phyloP scores from a whole-genome alignment of 352 stramenopile species.

The Phytophthora sp. region DNA sequence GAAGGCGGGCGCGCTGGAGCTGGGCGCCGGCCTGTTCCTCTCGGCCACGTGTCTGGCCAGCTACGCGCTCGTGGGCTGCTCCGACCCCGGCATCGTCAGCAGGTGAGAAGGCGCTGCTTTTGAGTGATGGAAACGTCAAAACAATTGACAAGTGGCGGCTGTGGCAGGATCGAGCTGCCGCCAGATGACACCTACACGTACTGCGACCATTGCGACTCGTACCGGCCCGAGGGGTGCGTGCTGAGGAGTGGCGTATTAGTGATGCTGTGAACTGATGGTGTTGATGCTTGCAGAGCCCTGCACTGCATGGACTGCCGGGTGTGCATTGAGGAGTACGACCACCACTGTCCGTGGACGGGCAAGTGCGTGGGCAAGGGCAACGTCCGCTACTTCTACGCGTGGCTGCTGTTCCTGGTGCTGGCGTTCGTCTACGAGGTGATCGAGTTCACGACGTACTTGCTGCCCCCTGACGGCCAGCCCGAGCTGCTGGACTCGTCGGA shows the following conservation, averaged over 20 bases:
- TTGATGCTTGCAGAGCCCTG: conserved; percentile 51
- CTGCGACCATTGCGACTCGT: conserved; percentile 83
- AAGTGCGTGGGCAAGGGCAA: conserved; percentile 90
- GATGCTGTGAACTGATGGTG: conserved; percentile 3
- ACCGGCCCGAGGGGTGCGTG: conserved; percentile 67
- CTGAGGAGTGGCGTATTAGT: neutral
- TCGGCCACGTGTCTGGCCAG: conserved; percentile 59
- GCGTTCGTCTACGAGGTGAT: conserved; percentile 90
- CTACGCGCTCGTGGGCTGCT: conserved; percentile 80
- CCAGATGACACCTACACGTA: conserved; percentile 72
- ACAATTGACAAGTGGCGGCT: no score
- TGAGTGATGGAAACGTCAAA: no score
- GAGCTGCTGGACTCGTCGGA: conserved; percentile 40
- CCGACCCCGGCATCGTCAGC: conserved; percentile 71
- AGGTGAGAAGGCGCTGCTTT: no score
- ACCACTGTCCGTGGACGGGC: conserved; percentile 94
- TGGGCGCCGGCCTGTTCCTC: conserved; percentile 57
- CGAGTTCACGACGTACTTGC: conserved; percentile 86
- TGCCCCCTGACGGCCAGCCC: conserved; percentile 68
- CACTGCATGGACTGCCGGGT: conserved; percentile 90
- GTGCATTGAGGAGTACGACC: conserved; percentile 90
- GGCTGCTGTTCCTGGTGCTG: conserved; percentile 85
- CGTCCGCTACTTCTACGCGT: conserved; percentile 83
- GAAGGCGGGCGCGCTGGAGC: conserved; percentile 48
- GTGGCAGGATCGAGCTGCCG: conserved; percentile 37